Evolutionary conservation across 2,329 filamentous ascomycete species (phyloP).

Genomic region (Tothia fuscella): DNA sequence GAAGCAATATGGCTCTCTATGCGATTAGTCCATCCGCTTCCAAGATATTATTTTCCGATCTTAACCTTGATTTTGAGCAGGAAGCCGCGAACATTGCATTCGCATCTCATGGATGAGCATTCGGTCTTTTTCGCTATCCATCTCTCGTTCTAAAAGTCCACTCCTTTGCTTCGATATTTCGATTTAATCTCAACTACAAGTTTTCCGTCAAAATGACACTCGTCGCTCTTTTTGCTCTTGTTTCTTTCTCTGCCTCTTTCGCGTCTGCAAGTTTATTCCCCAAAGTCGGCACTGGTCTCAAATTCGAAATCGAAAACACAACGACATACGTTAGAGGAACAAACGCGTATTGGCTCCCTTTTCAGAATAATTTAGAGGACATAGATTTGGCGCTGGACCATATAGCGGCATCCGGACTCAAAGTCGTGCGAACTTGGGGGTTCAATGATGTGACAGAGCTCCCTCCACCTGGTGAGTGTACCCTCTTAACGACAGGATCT

Average conservation of each 20-base stretch:
- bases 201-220: no score
- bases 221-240: no score
- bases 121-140: no score
- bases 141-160: no score
- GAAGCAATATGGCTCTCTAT: no score
- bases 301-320: conserved; percentile 32
- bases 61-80: no score
- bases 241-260: not conserved
- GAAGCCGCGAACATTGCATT: no score
- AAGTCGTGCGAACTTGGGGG: conserved; percentile 49
- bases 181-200: no score
- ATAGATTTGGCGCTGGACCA: conserved; percentile 39
- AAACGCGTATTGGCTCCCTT: conserved; percentile 45
- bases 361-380: conserved; percentile 41
- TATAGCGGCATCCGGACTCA: conserved; percentile 39
- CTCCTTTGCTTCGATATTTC: no score
- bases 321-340: conserved; percentile 40
- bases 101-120: no score
- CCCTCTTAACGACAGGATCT: not conserved
- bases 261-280: not conserved
- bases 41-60: no score
- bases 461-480: conserved; percentile 9
- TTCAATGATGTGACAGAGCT: conserved; percentile 47
- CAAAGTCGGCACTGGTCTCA: conserved; percentile 12
- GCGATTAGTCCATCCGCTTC: no score